A percentile compares a stretch with the other conserved stretches of the same genome.
Evolutionary conservation across 2,329 filamentous ascomycete species (phyloP).

Genomic region (Chaetomium olivaceum): DNA sequence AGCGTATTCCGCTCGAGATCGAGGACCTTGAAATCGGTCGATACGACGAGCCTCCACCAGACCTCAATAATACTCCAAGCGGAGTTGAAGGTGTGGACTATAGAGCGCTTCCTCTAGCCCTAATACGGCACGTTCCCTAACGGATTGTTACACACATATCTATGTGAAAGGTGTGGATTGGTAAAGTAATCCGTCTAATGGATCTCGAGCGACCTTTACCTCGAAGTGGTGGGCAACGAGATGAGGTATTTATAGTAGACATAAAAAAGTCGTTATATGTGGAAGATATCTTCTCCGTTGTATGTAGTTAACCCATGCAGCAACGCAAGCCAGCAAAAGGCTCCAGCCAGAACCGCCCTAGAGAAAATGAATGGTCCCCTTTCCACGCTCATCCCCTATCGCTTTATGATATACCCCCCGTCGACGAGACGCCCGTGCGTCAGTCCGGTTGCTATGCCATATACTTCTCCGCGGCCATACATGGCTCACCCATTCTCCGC

Average conservation of each 20-base stretch:
- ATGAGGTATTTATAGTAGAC: background rate
- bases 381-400: background rate
- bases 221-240: too few relatives aligned
- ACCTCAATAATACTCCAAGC: too few relatives aligned
- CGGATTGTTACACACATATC: too few relatives aligned
- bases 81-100: too few relatives aligned
- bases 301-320: constrained; percentile 1
- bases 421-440: background rate
- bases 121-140: too few relatives aligned
- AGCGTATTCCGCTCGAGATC: too few relatives aligned
- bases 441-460: background rate
- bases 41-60: too few relatives aligned
- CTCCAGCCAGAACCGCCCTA: background rate
- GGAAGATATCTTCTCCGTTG: background rate
- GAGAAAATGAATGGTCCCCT: background rate
- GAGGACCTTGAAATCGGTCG: too few relatives aligned
- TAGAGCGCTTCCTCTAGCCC: too few relatives aligned
- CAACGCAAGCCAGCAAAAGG: background rate
- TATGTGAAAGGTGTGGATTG: too few relatives aligned
- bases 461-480: background rate
- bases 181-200: too few relatives aligned
- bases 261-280: background rate
- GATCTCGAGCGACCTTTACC: too few relatives aligned
- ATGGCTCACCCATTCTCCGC: background rate
- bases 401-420: background rate